phyloP scores from a whole-genome alignment of 129 eudicot genomes.

The Lactuca sativa region DNA sequence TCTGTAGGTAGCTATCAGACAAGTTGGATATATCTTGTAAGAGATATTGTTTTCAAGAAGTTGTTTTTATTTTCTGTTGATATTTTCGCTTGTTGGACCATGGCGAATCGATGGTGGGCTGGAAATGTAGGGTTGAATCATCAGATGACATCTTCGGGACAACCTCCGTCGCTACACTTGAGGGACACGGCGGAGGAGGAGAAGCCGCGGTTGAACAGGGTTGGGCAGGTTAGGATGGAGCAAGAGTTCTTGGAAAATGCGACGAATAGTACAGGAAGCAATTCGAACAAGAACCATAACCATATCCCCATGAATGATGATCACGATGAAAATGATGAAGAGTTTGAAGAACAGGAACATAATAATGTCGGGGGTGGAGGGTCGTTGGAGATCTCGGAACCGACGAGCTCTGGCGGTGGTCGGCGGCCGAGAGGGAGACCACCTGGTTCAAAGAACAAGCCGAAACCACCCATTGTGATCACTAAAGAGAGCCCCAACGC shows the following conservation, averaged over 20 bases:
- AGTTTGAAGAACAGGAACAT: conserved; percentile 33
- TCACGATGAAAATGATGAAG: conserved; percentile 39
- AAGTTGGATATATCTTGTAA: conserved; percentile 29
- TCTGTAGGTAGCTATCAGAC: conserved; percentile 15
- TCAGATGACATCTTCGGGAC: conserved; percentile 48
- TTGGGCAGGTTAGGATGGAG: conserved; percentile 31
- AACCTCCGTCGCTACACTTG: conserved; percentile 46
- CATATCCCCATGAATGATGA: conserved; percentile 9
- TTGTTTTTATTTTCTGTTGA: neutral
- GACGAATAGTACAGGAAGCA: conserved; percentile 39
- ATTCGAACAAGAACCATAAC: conserved; percentile 28
- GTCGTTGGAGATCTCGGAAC: conserved; percentile 38
- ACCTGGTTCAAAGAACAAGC: conserved; percentile 72
- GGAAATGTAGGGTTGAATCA: conserved; percentile 63
- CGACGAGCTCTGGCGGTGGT: conserved; percentile 55
- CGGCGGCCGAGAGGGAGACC: conserved; percentile 78
- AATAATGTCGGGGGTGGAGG: conserved; percentile 39
- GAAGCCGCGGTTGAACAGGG: conserved; percentile 15
- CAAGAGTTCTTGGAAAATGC: conserved; percentile 37
- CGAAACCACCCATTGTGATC: conserved; percentile 69
- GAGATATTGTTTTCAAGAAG: conserved; percentile 22
- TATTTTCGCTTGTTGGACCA: conserved; percentile 3
- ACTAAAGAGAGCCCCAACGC: conserved; percentile 74
- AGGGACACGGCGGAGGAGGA: conserved; percentile 40
- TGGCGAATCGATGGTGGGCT: conserved; percentile 89